Evolutionary conservation across 148 eudicot genomes (phyloP), one percentile per base, ranked within the genome.

Genomic region (Heliamphora exappendiculata): DNA sequence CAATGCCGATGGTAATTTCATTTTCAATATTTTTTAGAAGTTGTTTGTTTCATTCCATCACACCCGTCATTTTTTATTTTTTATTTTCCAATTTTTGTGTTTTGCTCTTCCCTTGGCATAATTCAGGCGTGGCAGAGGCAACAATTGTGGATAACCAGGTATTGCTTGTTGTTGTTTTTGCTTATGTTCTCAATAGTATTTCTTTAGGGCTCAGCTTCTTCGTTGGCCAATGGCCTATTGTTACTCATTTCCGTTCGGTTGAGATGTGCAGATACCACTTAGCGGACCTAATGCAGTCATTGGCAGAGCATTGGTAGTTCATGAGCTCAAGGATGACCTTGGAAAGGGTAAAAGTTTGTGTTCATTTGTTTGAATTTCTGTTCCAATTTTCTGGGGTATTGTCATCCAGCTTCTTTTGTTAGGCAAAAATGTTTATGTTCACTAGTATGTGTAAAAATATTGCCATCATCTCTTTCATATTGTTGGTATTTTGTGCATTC

Each of bases 261-360:
- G 68, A n/a, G 33, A 66, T 75, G 33, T 86, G 84, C 85, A 94
- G 98, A 94, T 94, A 84, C 97, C 96, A 33, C 79, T 94, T 78
- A 84, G 67, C 76, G 98, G 98, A 49, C 91, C 93, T 58, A 89
- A 90, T 84, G 84, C 97, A 20, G 98, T 94, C 50, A 84, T 94
- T 69, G 98, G 98, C 75, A 83, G 98, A 86, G 98, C 98, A 62
- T 67, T 94, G 54, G 97, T 94, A 66, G 98, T 94, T 54, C 98
- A 94, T 72, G 98, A 94, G 81, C 98, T 94, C 47, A 95, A 75
- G 79, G 97, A 94, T 84, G 98, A 94, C 65, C 95, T 94, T 80
- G 98, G 97, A 85, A 94, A 94, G 83, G 98, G 98, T 94, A 86
- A 80, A 29, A 3, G 29, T 81, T 68, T 53, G 50, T 72, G 11